Conservation (phyloP, 2,329 filamentous ascomycete genomes). For the Nemania diffusa region DNA sequence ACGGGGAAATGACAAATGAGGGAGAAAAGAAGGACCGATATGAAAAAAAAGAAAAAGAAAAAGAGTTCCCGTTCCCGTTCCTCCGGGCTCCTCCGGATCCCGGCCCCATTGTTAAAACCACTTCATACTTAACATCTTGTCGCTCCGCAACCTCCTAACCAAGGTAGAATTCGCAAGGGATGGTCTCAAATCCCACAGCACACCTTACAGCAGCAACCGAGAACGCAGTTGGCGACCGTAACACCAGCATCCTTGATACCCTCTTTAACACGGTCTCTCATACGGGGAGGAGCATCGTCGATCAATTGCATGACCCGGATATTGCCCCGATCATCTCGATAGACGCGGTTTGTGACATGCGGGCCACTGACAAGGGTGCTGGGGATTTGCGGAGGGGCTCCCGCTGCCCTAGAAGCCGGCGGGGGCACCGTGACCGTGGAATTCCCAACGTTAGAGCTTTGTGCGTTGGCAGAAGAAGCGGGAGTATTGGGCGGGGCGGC, state of each 20-base stretch:
- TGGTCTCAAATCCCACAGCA: slow-evolving; percentile 11
- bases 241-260: neutral
- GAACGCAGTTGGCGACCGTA: slow-evolving; percentile 1
- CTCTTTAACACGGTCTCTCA: neutral
- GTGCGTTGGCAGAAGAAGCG: neutral
- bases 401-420: neutral
- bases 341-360: neutral
- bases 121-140: neutral
- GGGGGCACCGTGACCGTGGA: neutral
- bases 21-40: neutral
- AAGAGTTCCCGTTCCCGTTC: neutral
- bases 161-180: neutral
- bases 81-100: no score
- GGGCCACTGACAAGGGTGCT: neutral
- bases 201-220: neutral
- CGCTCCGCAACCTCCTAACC: neutral
- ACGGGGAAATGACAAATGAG: neutral
- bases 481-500: neutral
- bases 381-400: neutral
- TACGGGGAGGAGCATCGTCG: neutral
- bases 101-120: neutral
- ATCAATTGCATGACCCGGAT: neutral
- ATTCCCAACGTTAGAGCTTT: neutral
- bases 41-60: neutral
- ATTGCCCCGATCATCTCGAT: neutral